Evolutionary conservation across 129 eudicot genomes (phyloP), one percentile per base, ranked within the genome.

Genomic region (Oenanthe sinensis): DNA sequence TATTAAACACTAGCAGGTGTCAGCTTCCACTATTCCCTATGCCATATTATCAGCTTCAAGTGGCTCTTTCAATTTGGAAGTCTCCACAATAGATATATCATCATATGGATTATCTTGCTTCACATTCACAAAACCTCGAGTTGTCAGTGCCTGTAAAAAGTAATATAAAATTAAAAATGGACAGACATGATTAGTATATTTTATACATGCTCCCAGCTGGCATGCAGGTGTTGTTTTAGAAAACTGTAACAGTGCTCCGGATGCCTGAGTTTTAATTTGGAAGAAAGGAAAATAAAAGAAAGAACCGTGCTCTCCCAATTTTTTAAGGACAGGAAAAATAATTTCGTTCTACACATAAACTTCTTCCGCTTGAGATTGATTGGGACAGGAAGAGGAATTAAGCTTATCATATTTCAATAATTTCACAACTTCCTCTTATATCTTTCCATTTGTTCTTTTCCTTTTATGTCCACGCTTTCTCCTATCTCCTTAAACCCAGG

Each of bases 21-120:
- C 70, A 17, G 67, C 15, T 52, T 52, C 79, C 37, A 10, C 7
- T 36, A 78, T 26, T 62, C 42, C 78, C 79, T 69, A 33, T 4
- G 58, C 22, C 19, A 5, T 30, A 55, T 81, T 47, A 22, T 79
- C 47, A 19, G 74, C 82, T 81, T 71, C 82, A 48, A 82, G 80
- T 24, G 84, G 80, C 58, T 79, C 77, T 78, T 80, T 81, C 77
- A 88, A 69, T 82, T 83, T 87, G 4, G 74, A 22, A 46, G 90
- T 87, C 75, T 87, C 83, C 81, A 42, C 46, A 73, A 89, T 79
- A 73, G 75, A 37, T n/a, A 91, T 86, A n/a, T 91, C 92, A 46
- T 74, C 86, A 58, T 85, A 91, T 8, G 94, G 81, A 15, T 78
- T 84, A 44, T 84, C 85, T 84, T 91, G 97, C 81, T 85, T 82